phyloP scores from a whole-genome alignment of 2,329 filamentous ascomycete genomes.

The Venturia oleaginea region DNA sequence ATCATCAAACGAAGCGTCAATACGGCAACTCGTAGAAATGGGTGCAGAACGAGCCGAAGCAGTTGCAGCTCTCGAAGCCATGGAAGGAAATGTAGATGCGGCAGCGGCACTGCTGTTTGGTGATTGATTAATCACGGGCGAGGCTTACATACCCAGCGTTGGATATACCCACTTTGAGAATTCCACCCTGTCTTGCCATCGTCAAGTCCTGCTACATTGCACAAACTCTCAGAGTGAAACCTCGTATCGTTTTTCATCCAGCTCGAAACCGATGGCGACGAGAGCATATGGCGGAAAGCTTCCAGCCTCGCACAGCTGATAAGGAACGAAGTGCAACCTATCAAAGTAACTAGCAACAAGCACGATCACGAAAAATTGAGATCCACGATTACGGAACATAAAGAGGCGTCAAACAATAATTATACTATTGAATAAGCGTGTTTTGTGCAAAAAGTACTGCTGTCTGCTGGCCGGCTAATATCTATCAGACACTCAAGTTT shows the following conservation, averaged over 20 bases:
- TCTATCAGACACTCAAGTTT: background rate
- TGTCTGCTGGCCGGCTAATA: background rate
- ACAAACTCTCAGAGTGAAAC: too few relatives aligned
- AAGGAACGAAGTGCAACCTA: too few relatives aligned
- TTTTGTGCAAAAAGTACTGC: background rate
- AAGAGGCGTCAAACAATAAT: background rate
- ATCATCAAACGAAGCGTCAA: slow-evolving; percentile 41
- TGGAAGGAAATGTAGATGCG: slow-evolving; percentile 40
- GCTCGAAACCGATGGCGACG: too few relatives aligned
- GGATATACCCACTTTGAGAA: too few relatives aligned
- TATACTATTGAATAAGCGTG: background rate
- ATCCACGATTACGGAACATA: background rate
- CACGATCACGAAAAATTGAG: too few relatives aligned
- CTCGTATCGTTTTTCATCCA: too few relatives aligned
- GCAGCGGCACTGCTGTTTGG: slow-evolving; percentile 26
- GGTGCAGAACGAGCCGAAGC: slow-evolving; percentile 38
- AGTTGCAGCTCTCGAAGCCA: slow-evolving; percentile 39
- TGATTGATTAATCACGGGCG: background rate
- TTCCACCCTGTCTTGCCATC: too few relatives aligned
- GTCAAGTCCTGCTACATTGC: too few relatives aligned
- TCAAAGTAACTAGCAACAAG: too few relatives aligned
- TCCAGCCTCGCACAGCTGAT: too few relatives aligned
- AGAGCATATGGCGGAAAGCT: too few relatives aligned
- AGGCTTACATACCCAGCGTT: too few relatives aligned
- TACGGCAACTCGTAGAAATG: slow-evolving; percentile 35